These are phyloP conservation scores for Sporothrix pallida DNA, from an alignment of 2,329 filamentous ascomycete species.

Conservation along the genomic window DNA sequence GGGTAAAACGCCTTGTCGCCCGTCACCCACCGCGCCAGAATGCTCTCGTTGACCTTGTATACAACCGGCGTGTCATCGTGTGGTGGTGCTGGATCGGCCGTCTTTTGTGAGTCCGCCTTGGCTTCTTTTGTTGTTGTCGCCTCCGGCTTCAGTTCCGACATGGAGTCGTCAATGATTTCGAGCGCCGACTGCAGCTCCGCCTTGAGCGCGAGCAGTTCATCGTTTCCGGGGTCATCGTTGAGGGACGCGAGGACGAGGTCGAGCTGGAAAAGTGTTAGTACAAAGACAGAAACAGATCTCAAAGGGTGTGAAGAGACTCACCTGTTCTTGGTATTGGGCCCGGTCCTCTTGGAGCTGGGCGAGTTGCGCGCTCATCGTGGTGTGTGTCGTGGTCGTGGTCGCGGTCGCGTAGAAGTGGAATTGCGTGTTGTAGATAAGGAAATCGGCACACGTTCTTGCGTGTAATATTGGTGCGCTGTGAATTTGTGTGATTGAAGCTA, in stretches of 20 bases:
- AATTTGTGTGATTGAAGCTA: background rate
- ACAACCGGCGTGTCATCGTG: slow-evolving; percentile 52
- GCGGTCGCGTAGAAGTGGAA: background rate
- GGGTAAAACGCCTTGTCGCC: slow-evolving; percentile 91
- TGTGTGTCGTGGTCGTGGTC: background rate
- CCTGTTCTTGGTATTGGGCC: slow-evolving; percentile 63
- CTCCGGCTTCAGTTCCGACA: slow-evolving; percentile 76
- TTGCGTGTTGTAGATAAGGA: background rate
- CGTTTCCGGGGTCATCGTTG: slow-evolving; percentile 79
- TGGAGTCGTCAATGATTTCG: slow-evolving; percentile 75
- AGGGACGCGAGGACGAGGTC: slow-evolving; percentile 78
- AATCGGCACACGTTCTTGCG: too few relatives aligned
- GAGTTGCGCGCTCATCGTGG: slow-evolving; percentile 46
- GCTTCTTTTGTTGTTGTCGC: slow-evolving; percentile 46
- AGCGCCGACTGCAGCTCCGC: slow-evolving; percentile 83
- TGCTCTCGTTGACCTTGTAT: slow-evolving; percentile 87
- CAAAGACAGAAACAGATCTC: background rate
- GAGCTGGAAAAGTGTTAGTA: slow-evolving; percentile 57
- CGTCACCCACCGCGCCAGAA: slow-evolving; percentile 88
- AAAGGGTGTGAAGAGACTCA: slow-evolving; percentile 42
- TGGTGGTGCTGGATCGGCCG: background rate
- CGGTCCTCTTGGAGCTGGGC: slow-evolving; percentile 57
- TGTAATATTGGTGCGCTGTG: background rate
- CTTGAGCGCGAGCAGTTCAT: slow-evolving; percentile 77
- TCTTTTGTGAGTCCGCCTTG: background rate